Conservation (phyloP, 148 eudicot species). For the Chenopodium album region DNA sequence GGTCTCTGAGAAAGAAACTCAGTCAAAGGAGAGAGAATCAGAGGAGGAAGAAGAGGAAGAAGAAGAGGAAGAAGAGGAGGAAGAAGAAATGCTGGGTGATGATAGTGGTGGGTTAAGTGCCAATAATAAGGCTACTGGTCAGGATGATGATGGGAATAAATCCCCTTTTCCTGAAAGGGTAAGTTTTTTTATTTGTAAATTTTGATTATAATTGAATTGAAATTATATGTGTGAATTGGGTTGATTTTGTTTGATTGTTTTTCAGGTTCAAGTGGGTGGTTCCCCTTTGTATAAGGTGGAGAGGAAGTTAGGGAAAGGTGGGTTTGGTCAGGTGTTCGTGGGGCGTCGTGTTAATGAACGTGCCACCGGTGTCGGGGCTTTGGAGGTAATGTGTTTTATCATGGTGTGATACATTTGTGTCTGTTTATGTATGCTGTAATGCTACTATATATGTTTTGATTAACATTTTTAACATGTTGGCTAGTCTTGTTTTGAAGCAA, state of each 20-base stretch:
- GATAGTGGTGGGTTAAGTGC: constrained; percentile 87
- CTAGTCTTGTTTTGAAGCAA: not conserved
- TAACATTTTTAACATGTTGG: not conserved
- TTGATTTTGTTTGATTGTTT: not conserved
- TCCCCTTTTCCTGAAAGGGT: constrained; percentile 80
- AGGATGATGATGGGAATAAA: constrained; percentile 53
- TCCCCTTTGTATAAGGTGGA: constrained; percentile 80
- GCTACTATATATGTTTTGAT: not conserved
- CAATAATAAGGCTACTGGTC: constrained; percentile 61
- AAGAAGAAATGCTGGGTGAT: constrained; percentile 49
- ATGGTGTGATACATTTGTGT: not conserved
- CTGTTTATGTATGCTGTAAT: not conserved
- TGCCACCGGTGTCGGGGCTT: constrained; percentile 57
- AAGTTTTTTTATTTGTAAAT: constrained; percentile 1
- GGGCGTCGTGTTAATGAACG: constrained; percentile 74
- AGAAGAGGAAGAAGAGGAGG: constrained; percentile 11
- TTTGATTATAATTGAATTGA: not conserved
- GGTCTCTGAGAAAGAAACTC: constrained; percentile 19
- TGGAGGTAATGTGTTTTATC: constrained; percentile 48
- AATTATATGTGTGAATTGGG: not conserved
- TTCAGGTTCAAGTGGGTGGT: constrained; percentile 81
- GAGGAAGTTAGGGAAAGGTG: constrained; percentile 87
- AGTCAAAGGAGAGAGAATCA: constrained; percentile 16
- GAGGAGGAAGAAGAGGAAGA: constrained; percentile 10
- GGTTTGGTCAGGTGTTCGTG: constrained; percentile 90